Conservation (phyloP, 345 rosid species). For the Bruguiera parviflora region DNA sequence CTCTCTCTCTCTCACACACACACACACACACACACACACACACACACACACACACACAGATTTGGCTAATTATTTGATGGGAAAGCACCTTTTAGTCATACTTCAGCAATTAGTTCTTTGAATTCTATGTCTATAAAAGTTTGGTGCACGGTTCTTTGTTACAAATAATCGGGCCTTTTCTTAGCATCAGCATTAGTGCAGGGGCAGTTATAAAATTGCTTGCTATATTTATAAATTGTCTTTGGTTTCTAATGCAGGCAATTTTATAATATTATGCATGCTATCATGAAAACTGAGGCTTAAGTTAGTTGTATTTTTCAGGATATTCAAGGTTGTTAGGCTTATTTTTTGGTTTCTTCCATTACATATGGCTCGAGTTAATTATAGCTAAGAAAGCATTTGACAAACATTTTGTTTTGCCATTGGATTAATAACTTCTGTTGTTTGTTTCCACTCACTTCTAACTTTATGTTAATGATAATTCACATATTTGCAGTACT, state of each 20-base stretch:
- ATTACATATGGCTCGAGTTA: neutral
- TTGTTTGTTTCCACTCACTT: neutral
- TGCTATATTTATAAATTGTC: too few species aligned
- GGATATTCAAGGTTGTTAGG: too few species aligned
- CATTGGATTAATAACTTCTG: too few species aligned
- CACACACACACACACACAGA: too few species aligned
- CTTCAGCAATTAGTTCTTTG: constrained; percentile 1
- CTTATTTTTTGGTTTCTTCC: neutral
- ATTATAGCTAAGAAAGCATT: neutral
- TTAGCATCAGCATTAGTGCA: neutral
- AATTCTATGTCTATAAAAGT: neutral
- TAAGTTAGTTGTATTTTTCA: too few species aligned
- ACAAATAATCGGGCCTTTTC: too few species aligned
- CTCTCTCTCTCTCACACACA: neutral
- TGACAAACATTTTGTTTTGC: too few species aligned
- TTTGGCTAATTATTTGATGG: neutral
- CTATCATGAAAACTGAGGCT: too few species aligned
- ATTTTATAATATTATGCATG: neutral
- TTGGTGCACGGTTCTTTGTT: neutral
- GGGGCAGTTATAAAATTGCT: neutral
- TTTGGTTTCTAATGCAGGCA: too few species aligned
- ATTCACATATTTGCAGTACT: constrained; percentile 57
- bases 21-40: neutral
- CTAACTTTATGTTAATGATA: neutral
- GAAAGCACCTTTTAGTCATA: neutral